phyloP scores from a whole-genome alignment of 2,329 filamentous ascomycete species.

The Calonectria pteridis region DNA sequence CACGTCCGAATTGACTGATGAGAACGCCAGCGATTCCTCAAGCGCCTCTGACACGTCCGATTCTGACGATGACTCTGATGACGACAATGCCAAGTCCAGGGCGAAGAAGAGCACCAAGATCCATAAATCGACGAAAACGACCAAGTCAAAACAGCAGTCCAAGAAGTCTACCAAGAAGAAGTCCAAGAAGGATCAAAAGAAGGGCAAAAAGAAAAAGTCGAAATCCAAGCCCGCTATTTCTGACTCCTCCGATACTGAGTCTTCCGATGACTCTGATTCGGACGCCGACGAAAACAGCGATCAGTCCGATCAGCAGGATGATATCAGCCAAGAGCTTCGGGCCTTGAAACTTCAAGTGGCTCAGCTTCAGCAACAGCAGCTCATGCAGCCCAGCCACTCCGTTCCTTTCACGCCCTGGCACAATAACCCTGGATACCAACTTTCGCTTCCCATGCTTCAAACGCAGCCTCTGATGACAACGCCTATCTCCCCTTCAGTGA shows the following conservation, averaged over 20 bases:
- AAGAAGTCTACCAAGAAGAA: slow-evolving; percentile 27
- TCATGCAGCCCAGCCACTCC: slow-evolving; percentile 6
- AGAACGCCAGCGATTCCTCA: slow-evolving; percentile 27
- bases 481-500: background rate
- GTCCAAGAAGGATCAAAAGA: slow-evolving; percentile 18
- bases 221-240: slow-evolving; percentile 17
- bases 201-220: slow-evolving; percentile 25
- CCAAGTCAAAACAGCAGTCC: slow-evolving; percentile 25
- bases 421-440: slow-evolving; percentile 7
- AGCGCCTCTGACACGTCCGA: slow-evolving; percentile 26
- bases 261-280: slow-evolving; percentile 31
- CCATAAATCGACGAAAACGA: slow-evolving; percentile 16
- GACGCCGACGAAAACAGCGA: slow-evolving; percentile 31
- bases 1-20: slow-evolving; percentile 9
- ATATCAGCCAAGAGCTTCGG: slow-evolving; percentile 46
- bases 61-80: slow-evolving; percentile 29
- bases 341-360: slow-evolving; percentile 45
- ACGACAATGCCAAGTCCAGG: slow-evolving; percentile 15
- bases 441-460: background rate
- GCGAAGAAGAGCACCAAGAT: slow-evolving; percentile 31
- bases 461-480: background rate
- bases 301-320: slow-evolving; percentile 21
- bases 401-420: background rate
- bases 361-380: slow-evolving; percentile 40
- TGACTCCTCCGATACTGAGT: slow-evolving; percentile 39